A percentile compares a stretch with the other conserved stretches of the same genome.
Conservation (phyloP, 2,329 filamentous ascomycete species). For the Lecanosticta acicola region DNA sequence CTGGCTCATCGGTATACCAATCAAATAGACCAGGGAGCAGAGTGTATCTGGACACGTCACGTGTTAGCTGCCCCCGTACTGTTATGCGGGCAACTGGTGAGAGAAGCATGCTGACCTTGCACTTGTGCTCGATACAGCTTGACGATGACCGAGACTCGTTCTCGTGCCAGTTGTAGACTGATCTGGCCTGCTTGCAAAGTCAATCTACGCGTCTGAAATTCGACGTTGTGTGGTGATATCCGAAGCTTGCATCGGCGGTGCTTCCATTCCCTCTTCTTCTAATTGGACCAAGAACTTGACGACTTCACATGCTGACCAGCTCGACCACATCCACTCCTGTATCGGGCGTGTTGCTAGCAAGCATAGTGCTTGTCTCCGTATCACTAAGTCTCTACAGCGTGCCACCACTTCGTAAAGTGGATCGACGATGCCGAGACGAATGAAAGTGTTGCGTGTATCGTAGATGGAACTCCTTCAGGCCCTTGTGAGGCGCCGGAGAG, state of each 20-base stretch:
- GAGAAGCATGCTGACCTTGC: constrained; percentile 1
- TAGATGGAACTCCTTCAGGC: constrained; percentile 15
- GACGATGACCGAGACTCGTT: constrained; percentile 11
- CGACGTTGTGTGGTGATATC: constrained; percentile 14
- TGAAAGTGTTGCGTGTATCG: constrained; percentile 14
- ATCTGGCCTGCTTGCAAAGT: constrained; percentile 16
- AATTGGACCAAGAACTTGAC: constrained; percentile 21
- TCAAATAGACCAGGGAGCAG: constrained; percentile 21
- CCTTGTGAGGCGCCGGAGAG: constrained; percentile 18
- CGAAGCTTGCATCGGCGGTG: constrained; percentile 6
- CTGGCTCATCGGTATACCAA: constrained; percentile 8
- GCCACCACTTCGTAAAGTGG: constrained; percentile 23
- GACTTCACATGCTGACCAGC: constrained; percentile 25
- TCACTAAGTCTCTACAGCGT: constrained; percentile 20
- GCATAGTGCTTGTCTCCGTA: constrained; percentile 19
- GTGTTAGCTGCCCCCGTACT: not conserved
- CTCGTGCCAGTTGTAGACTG: not conserved
- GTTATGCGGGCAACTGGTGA: not conserved
- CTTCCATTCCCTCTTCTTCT: constrained; percentile 17
- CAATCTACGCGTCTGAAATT: constrained; percentile 18
- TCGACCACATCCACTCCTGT: constrained; percentile 24
- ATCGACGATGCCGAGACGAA: constrained; percentile 22
- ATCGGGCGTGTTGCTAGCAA: constrained; percentile 21
- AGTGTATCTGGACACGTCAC: constrained; percentile 3
- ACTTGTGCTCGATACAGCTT: constrained; percentile 10